Base-by-base conservation (phyloP, 345 rosid genomes). In the Sisymbrium irio region DNA sequence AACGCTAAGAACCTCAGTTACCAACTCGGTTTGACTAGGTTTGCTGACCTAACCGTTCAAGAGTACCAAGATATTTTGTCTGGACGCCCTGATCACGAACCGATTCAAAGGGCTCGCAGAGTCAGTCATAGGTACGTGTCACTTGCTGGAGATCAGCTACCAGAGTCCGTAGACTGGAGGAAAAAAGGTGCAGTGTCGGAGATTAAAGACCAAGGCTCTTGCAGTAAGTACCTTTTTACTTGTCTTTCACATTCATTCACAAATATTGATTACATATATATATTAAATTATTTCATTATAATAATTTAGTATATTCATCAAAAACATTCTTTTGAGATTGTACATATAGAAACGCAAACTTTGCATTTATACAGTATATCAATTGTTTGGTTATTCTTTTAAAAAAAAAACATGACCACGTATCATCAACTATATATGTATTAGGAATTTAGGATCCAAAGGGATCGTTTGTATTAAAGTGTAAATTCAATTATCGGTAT, bases 41-140 rank as follows among this genome's bases (percentile, higher is more conserved):
- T 93, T 60, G 92, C 97, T 30, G 97, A 93, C 62, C 75, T 93
- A 58, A 87, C 92, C 55, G 86, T 89, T 75, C 91, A 93, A 72
- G 98, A 93, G 91, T 93, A 85, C 86, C 85, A 82, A 56, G 65
- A 81, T 41, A 77, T 13, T 77, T 87, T 83, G 61, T 14, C 78
- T 32, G 70, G 82, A 56, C 84, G 86, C 28, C 51, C 65, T 35
- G 71, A 71, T 22, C n/a, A 50, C 12, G 56, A 50, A 82, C 53
- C 40, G 14, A 45, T 36, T 42, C 77, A 61, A 67, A 83, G 77
- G 75, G 61, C 71, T 63, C 49, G 79, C 14, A 85, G 56, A 63
- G 50, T 47, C 9, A 80, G 85, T 39, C 76, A 71, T 35, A 81
- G 88, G 36, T 85, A 85, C 67, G 55, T n/a, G 46, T 85, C 83